phyloP scores from a whole-genome alignment of 345 rosid genomes.

The Aquilaria yunnanensis region DNA sequence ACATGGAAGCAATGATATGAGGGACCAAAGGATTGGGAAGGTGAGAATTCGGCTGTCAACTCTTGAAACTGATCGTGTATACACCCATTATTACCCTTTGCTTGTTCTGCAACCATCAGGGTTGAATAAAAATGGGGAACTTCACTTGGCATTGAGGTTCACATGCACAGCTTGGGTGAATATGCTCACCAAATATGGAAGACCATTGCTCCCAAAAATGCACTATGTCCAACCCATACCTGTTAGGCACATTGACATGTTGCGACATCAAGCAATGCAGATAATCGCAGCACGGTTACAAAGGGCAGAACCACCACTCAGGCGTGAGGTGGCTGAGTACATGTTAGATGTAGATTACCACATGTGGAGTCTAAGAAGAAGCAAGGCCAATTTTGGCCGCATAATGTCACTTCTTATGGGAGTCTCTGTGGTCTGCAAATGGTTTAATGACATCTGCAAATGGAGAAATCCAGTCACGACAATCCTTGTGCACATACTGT shows the following conservation, averaged over 20 bases:
- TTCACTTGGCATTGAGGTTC: constrained; percentile 44
- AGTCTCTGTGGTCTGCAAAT: constrained; percentile 23
- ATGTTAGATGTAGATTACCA: constrained; percentile 54
- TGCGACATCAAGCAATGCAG: constrained; percentile 43
- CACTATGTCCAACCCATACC: constrained; percentile 44
- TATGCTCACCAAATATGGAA: constrained; percentile 36
- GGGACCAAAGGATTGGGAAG: constrained; percentile 39
- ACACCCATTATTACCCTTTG: constrained; percentile 50
- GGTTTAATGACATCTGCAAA: constrained; percentile 36
- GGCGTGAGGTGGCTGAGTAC: constrained; percentile 43
- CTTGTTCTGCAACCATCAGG: constrained; percentile 33
- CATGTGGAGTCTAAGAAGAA: constrained; percentile 55
- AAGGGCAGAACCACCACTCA: constrained; percentile 46
- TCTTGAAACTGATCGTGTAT: constrained; percentile 39
- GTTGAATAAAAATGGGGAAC: constrained; percentile 44
- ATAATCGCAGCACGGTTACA: constrained; percentile 33
- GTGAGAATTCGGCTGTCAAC: constrained; percentile 51
- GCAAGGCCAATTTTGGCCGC: constrained; percentile 48
- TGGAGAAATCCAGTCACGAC: constrained; percentile 52
- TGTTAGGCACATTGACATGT: constrained; percentile 34
- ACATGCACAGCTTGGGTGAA: constrained; percentile 36
- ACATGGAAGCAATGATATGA: constrained; percentile 26
- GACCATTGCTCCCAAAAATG: constrained; percentile 51
- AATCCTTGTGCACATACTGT: constrained; percentile 37
- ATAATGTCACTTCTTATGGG: constrained; percentile 34